Conservation (phyloP, 495 filamentous ascomycete species). For the Hyaloscypha hepaticicola region DNA sequence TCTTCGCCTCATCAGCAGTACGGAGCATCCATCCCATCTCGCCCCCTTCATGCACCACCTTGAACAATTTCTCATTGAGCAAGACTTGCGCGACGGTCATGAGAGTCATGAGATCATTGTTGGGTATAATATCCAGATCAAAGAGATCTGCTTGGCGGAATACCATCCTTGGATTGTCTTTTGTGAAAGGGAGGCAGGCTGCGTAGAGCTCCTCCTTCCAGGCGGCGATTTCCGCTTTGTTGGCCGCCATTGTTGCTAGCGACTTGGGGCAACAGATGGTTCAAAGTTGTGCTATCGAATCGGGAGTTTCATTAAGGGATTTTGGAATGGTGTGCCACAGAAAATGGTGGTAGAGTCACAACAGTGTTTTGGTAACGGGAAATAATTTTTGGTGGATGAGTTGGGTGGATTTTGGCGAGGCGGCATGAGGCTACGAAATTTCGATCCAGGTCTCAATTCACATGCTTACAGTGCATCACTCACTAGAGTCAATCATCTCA, state of each 20-base stretch:
- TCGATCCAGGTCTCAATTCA: not conserved
- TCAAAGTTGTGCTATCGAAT: constrained; percentile 14
- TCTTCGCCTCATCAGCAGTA: constrained; percentile 66
- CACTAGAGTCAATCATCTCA: not conserved
- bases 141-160: constrained; percentile 69
- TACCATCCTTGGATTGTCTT: constrained; percentile 42
- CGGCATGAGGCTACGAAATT: constrained; percentile 15
- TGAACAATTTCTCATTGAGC: constrained; percentile 66
- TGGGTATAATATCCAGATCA: constrained; percentile 58
- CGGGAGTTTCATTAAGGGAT: constrained; percentile 24
- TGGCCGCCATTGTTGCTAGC: constrained; percentile 25
- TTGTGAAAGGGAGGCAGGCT: constrained; percentile 1
- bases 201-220: constrained; percentile 22
- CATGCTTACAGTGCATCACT: not conserved
- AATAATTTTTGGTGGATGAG: constrained; percentile 17
- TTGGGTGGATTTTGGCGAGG: constrained; percentile 9
- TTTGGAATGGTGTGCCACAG: not conserved
- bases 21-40: constrained; percentile 65
- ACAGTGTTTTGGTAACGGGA: constrained; percentile 15
- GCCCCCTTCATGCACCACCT: constrained; percentile 53
- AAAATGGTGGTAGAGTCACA: not conserved
- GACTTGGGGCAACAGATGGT: not conserved
- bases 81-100: constrained; percentile 60
- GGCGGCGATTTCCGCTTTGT: constrained; percentile 18
- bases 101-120: constrained; percentile 56